Percentiles rank a stretch among this genome's conserved stretches.
phyloP scores from a whole-genome alignment of 164 flowering plant species.

The Stephania japonica region DNA sequence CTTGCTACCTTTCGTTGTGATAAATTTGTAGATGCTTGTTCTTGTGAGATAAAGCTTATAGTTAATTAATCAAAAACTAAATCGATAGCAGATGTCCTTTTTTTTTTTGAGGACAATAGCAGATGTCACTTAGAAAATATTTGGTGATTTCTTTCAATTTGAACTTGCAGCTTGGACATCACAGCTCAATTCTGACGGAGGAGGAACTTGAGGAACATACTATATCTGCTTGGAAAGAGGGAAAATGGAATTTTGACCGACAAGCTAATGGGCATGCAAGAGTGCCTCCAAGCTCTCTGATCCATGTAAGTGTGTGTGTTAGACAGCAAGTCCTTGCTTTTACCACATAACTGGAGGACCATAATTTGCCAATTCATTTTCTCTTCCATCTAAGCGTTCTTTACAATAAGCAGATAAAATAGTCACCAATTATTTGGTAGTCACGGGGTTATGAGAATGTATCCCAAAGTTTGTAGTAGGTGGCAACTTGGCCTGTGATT shows the following conservation, averaged over 20 bases:
- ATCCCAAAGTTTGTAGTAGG: not conserved
- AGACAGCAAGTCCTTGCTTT: not conserved
- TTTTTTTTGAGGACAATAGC: no score
- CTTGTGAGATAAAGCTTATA: not conserved
- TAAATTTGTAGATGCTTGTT: not conserved
- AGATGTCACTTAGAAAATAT: not conserved
- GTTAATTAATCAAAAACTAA: slow-evolving; percentile 2
- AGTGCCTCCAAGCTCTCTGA: slow-evolving; percentile 40
- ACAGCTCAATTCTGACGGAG: slow-evolving; percentile 81
- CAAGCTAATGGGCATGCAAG: slow-evolving; percentile 47
- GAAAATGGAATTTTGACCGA: slow-evolving; percentile 47
- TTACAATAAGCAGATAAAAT: no score
- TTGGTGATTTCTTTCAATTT: not conserved
- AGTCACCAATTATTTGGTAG: no score
- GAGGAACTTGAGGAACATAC: slow-evolving; percentile 95
- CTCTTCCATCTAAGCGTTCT: no score
- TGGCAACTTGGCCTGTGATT: not conserved
- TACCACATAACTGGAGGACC: not conserved
- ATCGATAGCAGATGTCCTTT: not conserved
- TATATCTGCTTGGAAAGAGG: slow-evolving; percentile 93
- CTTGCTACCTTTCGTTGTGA: not conserved
- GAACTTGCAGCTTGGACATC: slow-evolving; percentile 67
- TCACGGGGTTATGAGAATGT: no score
- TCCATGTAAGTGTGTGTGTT: slow-evolving; percentile 50
- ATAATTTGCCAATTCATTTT: not conserved